Conservation (phyloP, 1,284 basidiomycete species). For the Heterobasidion irregulare region DNA sequence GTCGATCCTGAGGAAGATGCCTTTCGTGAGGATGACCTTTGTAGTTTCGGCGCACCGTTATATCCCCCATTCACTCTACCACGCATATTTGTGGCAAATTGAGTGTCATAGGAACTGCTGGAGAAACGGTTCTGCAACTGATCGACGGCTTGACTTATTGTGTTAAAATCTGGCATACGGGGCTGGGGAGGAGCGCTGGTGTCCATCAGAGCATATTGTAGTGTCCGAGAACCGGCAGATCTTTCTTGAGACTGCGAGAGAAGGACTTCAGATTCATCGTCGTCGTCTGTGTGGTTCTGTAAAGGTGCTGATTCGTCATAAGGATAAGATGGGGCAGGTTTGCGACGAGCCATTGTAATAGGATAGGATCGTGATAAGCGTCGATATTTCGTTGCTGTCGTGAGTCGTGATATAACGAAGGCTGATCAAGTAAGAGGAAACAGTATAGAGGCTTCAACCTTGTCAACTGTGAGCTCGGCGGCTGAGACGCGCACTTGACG, state of each 20-base stretch:
- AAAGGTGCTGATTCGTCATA: neutral
- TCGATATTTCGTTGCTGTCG: too few species aligned
- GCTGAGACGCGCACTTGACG: too few species aligned
- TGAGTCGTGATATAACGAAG: too few species aligned
- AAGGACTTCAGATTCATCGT: neutral
- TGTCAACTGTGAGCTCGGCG: too few species aligned
- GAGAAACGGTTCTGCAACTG: constrained; percentile 7
- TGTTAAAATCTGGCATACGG: constrained; percentile 7
- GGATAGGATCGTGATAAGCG: neutral
- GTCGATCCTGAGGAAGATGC: constrained; percentile 3
- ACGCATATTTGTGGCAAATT: neutral
- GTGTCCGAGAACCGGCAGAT: neutral
- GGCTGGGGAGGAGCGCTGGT: neutral
- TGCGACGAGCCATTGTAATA: neutral
- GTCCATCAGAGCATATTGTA: neutral
- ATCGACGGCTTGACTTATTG: constrained; percentile 10
- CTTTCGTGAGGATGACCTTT: constrained; percentile 1
- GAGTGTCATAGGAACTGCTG: neutral
- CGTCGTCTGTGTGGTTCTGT: neutral
- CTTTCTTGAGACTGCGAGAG: neutral
- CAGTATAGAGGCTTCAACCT: too few species aligned
- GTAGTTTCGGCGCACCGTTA: constrained; percentile 2
- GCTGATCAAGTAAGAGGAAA: too few species aligned
- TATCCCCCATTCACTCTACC: neutral
- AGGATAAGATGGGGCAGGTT: neutral